Conservation (phyloP, 768 basidiomycete genomes). For the Agrocybe pediades region DNA sequence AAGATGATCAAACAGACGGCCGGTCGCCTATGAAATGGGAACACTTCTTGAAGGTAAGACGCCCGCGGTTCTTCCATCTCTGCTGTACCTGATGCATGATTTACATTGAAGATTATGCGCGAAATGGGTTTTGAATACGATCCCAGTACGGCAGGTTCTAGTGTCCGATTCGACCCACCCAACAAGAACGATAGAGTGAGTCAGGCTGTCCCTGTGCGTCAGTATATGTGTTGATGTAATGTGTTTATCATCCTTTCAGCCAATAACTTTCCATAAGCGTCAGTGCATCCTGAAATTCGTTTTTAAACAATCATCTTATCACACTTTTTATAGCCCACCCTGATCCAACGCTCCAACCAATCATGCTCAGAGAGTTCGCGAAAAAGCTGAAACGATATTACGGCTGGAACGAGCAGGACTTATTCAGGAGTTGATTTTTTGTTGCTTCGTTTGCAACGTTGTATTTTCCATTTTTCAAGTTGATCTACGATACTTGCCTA, state of each 20-base stretch:
- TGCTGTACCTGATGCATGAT: neutral
- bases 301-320: neutral
- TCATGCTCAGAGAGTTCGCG: slow-evolving; percentile 52
- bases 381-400: slow-evolving; percentile 63
- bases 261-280: slow-evolving; percentile 83
- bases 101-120: slow-evolving; percentile 53
- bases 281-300: slow-evolving; percentile 17
- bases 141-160: slow-evolving; percentile 78
- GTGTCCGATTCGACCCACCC: slow-evolving; percentile 82
- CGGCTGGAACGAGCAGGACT: slow-evolving; percentile 61
- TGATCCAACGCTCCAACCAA: slow-evolving; percentile 59
- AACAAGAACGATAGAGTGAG: slow-evolving; percentile 42
- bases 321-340: slow-evolving; percentile 60
- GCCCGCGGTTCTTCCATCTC: neutral
- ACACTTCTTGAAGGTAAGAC: slow-evolving; percentile 65
- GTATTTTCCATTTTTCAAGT: neutral
- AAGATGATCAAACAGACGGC: slow-evolving; percentile 57
- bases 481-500: neutral
- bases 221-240: neutral
- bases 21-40: slow-evolving; percentile 76
- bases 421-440: slow-evolving; percentile 23
- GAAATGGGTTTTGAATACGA: slow-evolving; percentile 79
- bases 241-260: slow-evolving; percentile 32
- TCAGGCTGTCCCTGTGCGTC: neutral
- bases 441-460: neutral